Base-by-base conservation (phyloP, 2,329 filamentous ascomycete species). In the Tolypocladium amazonense region DNA sequence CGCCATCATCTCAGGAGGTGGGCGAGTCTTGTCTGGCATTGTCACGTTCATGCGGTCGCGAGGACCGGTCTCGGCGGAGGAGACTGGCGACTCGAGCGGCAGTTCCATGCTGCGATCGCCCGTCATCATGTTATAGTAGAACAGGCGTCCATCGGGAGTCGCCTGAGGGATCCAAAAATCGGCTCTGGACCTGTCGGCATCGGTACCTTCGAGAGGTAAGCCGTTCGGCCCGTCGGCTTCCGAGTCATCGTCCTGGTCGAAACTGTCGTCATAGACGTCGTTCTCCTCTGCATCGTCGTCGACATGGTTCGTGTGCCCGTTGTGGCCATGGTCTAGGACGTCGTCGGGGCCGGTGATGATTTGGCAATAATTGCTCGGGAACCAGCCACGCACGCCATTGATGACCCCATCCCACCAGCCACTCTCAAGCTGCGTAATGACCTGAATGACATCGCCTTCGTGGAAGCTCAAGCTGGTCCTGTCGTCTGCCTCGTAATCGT, bases 361-460 rank as follows among this genome's bases (percentile, higher is more conserved):
- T 65, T 91, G 87, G 77, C 94, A 97, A 77, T 99, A 99, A 75
- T 99, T 99, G 80, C 93, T 97, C 43, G 94, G 94, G 73, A 99
- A 99, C 94, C 94, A 99, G 72, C 94, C 94, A 71, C 94, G 88
- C 66, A 96, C 89, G 61, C 92, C 91, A 70, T 97, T 94, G 72
- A 99, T 96, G 59, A 99, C 91, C 56, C 94, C 94, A 77, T 99
- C 94, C 94, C 94, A 99, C 94, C 94, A 99, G 60, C 94, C 94
- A 69, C 92, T 97, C 75, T 99, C 94, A 60, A 97, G 82, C 76
- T 97, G 93, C 58, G 94, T 99, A 68, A 99, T 93, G 68, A 99
- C 94, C 77, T 97, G 93, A 69, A 99, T 99, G 66, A 97, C 87
- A 76, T 99, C 94, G 70, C 94, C 94, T 73, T 96, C 89, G 68